These are phyloP conservation scores for Coemansia guatemalensis DNA, from an alignment of 192 early-diverging fungal genomes.

Conservation along the genomic window DNA sequence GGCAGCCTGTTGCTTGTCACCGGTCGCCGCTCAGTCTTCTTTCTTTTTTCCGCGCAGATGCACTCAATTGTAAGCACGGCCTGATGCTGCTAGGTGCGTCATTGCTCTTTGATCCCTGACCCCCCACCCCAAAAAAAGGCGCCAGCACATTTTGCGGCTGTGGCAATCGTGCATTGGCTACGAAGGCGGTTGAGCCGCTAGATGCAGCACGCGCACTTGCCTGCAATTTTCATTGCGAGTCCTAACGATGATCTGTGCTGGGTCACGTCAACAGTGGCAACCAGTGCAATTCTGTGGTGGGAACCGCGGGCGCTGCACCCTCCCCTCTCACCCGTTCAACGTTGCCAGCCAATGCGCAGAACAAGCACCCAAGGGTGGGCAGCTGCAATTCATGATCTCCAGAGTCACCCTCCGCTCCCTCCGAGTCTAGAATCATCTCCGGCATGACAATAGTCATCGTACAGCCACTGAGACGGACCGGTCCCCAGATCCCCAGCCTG, in stretches of 20 bases:
- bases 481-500: not conserved
- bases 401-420: not conserved
- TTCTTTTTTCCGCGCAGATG: not conserved
- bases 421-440: not conserved
- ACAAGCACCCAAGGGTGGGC: not conserved
- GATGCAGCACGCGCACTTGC: not conserved
- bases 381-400: not conserved
- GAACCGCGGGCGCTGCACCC: not conserved
- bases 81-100: not conserved
- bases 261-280: not conserved
- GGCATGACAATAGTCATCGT: not conserved
- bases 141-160: constrained; percentile 1
- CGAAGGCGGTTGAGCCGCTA: not conserved
- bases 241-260: constrained; percentile 3
- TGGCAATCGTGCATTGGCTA: constrained; percentile 22
- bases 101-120: not conserved
- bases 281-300: not conserved
- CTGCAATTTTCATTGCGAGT: not conserved
- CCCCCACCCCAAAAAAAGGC: not conserved
- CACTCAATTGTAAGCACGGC: not conserved
- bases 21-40: not conserved
- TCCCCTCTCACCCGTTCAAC: not conserved
- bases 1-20: not conserved
- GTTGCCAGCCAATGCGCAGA: not conserved
- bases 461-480: not conserved